phyloP scores from a whole-genome alignment of 805 yeast species.

The Candida pseudoglaebosa region DNA sequence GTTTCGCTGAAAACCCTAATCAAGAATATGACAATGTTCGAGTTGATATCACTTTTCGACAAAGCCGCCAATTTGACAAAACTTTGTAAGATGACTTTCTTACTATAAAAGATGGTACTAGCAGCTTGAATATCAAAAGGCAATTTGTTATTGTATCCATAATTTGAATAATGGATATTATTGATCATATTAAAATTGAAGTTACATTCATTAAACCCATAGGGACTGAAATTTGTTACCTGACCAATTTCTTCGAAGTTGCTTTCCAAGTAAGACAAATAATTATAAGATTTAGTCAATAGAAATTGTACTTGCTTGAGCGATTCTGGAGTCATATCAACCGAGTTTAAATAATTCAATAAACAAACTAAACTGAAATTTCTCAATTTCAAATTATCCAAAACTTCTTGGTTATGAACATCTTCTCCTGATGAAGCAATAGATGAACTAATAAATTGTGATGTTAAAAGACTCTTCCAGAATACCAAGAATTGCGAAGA shows the following conservation, averaged over 20 bases:
- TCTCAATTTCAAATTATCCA: slow-evolving; percentile 33
- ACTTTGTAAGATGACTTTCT: slow-evolving; percentile 34
- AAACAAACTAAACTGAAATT: slow-evolving; percentile 37
- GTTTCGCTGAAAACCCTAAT: slow-evolving; percentile 35
- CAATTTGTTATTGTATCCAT: slow-evolving; percentile 16
- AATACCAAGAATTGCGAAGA: slow-evolving; percentile 42
- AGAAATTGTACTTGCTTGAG: slow-evolving; percentile 39
- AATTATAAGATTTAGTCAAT: slow-evolving; percentile 38
- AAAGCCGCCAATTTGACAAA: slow-evolving; percentile 28
- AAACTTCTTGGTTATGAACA: slow-evolving; percentile 23
- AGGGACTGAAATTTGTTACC: slow-evolving; percentile 28
- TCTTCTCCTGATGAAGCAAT: slow-evolving; percentile 13
- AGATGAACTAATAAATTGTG: slow-evolving; percentile 31
- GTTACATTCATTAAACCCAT: slow-evolving; percentile 24
- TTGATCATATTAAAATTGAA: slow-evolving; percentile 26
- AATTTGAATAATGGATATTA: slow-evolving; percentile 27
- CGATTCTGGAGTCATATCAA: slow-evolving; percentile 36
- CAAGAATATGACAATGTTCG: slow-evolving; percentile 38
- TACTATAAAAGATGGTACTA: slow-evolving; percentile 32
- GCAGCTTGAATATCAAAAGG: slow-evolving; percentile 23
- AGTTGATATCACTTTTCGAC: slow-evolving; percentile 36
- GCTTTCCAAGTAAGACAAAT: slow-evolving; percentile 37
- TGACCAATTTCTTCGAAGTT: slow-evolving; percentile 28
- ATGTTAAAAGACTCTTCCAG: slow-evolving; percentile 42
- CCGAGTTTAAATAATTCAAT: slow-evolving; percentile 35